Evolutionary conservation across 2,329 filamentous ascomycete genomes (phyloP).

Genomic region (Phialocephala subalpina): DNA sequence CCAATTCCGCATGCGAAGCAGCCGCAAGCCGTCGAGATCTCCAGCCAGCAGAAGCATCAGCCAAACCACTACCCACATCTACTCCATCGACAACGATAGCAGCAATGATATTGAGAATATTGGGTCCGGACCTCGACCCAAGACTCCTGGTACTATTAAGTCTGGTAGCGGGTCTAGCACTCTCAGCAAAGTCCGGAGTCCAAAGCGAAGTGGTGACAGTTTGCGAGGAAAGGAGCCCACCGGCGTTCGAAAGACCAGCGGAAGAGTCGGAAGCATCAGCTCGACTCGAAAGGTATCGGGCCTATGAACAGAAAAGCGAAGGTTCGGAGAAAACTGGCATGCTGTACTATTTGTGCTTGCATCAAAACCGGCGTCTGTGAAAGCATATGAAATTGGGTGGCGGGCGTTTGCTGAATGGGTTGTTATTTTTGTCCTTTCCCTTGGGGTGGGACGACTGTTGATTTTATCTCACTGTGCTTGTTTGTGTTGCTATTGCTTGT

Average conservation of each 20-base stretch:
- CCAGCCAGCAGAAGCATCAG: constrained; percentile 67
- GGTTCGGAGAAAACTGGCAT: constrained; percentile 13
- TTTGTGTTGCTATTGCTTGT: constrained; percentile 15
- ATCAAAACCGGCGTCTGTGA: constrained; percentile 34
- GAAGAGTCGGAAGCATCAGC: constrained; percentile 67
- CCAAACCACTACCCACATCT: constrained; percentile 75
- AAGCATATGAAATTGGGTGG: constrained; percentile 29
- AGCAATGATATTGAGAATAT: constrained; percentile 78
- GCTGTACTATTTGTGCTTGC: constrained; percentile 38
- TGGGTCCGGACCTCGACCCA: constrained; percentile 55
- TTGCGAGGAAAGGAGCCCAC: constrained; percentile 59
- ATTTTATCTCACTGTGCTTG: constrained; percentile 14
- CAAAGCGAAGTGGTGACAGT: constrained; percentile 59
- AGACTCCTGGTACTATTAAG: constrained; percentile 63
- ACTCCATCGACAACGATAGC: constrained; percentile 70
- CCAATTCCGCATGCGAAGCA: constrained; percentile 76
- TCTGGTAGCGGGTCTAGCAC: constrained; percentile 56
- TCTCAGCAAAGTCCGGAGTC: constrained; percentile 69
- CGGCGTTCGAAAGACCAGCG: constrained; percentile 71
- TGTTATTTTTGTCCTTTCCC: constrained; percentile 18
- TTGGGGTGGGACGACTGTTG: constrained; percentile 11
- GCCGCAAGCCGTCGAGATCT: constrained; percentile 70
- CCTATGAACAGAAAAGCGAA: constrained; percentile 34
- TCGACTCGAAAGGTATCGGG: constrained; percentile 44
- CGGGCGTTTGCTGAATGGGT: constrained; percentile 24